Conservation (phyloP, 2,329 filamentous ascomycete genomes). For the Aspergillus latus region DNA sequence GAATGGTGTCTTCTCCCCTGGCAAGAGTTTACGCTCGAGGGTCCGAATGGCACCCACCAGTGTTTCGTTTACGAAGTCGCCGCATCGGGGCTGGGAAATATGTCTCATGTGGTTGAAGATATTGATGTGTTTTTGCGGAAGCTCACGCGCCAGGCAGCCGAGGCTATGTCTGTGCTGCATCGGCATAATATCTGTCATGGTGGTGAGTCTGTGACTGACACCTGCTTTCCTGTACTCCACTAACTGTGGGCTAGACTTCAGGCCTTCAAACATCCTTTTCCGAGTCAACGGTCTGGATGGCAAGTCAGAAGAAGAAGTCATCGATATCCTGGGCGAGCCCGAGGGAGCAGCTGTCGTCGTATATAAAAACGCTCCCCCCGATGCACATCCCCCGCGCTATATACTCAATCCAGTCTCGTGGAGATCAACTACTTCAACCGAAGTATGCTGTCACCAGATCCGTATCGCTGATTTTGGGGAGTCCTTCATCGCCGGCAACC, state of each 20-base stretch:
- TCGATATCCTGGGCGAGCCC: not conserved
- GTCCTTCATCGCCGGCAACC: not conserved
- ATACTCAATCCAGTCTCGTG: not conserved
- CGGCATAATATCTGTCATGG: conserved; percentile 1
- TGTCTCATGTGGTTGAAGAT: not conserved
- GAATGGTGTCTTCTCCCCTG: not conserved
- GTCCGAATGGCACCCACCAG: conserved; percentile 2
- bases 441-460: not conserved
- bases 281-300: not conserved
- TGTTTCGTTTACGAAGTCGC: conserved; percentile 1
- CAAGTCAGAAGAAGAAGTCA: not conserved
- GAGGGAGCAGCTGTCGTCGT: not conserved
- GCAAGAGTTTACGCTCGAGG: not conserved
- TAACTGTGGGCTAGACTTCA: not conserved
- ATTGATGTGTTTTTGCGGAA: not conserved
- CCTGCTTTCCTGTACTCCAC: not conserved
- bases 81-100: not conserved
- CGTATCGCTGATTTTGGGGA: not conserved
- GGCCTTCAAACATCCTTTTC: conserved; percentile 1
- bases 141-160: not conserved
- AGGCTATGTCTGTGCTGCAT: conserved; percentile 3
- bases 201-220: not conserved
- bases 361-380: not conserved
- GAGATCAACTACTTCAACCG: not conserved
- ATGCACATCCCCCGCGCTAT: not conserved